Conservation (phyloP, 331 rosid species). For the Acacia concinna region DNA sequence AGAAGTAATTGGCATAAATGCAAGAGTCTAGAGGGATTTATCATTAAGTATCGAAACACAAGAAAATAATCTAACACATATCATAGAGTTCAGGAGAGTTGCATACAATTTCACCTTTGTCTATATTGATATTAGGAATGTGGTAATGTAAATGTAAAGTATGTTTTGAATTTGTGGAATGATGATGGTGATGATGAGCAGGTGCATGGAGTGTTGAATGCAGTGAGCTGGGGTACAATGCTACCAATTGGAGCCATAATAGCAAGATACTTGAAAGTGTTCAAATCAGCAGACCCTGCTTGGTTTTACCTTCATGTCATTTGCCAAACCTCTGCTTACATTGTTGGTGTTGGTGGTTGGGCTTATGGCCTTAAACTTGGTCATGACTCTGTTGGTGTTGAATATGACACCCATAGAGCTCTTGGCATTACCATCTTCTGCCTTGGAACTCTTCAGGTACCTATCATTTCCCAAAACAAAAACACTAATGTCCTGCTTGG, state of each 20-base stretch:
- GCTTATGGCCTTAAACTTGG: slow-evolving; percentile 84
- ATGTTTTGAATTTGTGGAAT: neutral
- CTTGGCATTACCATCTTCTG: slow-evolving; percentile 64
- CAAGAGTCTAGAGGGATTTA: too few species aligned
- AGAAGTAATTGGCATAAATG: too few species aligned
- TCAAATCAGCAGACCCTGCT: slow-evolving; percentile 86
- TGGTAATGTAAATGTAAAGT: neutral
- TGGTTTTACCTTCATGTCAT: slow-evolving; percentile 89
- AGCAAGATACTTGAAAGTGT: slow-evolving; percentile 84
- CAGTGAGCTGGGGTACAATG: slow-evolving; percentile 85
- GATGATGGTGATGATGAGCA: slow-evolving; percentile 30
- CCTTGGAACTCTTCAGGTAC: slow-evolving; percentile 89
- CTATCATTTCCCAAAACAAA: neutral
- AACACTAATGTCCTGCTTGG: neutral
- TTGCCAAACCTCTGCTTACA: slow-evolving; percentile 79
- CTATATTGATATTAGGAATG: neutral
- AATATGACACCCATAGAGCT: slow-evolving; percentile 43
- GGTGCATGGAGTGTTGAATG: slow-evolving; percentile 82
- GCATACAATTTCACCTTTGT: too few species aligned
- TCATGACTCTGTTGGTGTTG: slow-evolving; percentile 42
- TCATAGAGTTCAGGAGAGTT: neutral
- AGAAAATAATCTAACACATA: neutral
- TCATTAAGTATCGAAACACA: too few species aligned
- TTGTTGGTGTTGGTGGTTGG: slow-evolving; percentile 82
- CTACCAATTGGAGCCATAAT: slow-evolving; percentile 80